Conservation (phyloP, 371 early-diverging fungal species). For the Mortierella sp. region DNA sequence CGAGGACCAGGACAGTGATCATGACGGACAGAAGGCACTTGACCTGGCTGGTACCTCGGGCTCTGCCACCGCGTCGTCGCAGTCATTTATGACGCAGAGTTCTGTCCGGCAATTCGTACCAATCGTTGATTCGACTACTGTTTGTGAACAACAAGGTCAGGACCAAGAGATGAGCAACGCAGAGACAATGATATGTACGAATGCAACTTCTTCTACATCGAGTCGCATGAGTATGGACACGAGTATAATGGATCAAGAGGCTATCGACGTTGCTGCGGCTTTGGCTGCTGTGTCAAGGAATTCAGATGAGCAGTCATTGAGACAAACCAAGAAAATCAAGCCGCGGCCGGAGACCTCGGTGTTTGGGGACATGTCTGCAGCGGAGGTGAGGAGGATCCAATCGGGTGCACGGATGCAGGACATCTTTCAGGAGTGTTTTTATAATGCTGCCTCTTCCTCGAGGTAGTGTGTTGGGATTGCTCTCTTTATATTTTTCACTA, state of each 20-base stretch:
- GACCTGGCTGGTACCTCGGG: not conserved
- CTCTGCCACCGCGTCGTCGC: not conserved
- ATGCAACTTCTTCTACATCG: not conserved
- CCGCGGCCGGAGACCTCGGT: conserved; percentile 9
- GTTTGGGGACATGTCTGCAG: conserved; percentile 7
- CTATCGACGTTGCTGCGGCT: conserved; percentile 9
- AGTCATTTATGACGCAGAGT: conserved; percentile 4
- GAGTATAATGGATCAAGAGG: conserved; percentile 19
- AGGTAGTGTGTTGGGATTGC: conserved; percentile 1
- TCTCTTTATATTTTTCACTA: too few species aligned
- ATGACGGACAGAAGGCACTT: not conserved
- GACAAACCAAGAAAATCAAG: conserved; percentile 12
- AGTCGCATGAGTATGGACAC: conserved; percentile 16
- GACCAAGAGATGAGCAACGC: conserved; percentile 36
- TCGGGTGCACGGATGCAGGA: conserved; percentile 25
- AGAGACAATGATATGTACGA: not conserved
- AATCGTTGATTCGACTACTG: not conserved
- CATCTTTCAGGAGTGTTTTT: conserved; percentile 42
- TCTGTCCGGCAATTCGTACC: conserved; percentile 34
- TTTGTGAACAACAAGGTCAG: not conserved
- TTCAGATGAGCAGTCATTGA: not conserved
- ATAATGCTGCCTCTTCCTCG: conserved; percentile 30
- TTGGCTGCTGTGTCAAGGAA: not conserved
- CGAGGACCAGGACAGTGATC: not conserved
- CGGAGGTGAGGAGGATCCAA: conserved; percentile 12